Evolutionary conservation across 2,329 filamentous ascomycete species (phyloP), one percentile per base, ranked within the genome.

Genomic region (Colletotrichum sp.): DNA sequence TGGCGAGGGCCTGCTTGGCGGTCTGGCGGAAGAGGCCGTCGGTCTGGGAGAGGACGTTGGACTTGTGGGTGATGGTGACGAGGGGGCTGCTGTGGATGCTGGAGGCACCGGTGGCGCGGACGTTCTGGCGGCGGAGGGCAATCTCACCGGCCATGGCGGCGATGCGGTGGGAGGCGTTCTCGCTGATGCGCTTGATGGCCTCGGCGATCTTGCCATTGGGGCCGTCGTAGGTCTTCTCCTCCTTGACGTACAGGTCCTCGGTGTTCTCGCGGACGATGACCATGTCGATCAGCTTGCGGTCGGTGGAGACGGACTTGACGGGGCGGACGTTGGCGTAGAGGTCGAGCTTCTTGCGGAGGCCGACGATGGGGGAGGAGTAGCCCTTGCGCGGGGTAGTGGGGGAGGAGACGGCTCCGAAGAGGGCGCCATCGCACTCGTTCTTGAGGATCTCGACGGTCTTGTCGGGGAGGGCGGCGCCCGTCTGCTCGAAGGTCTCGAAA

Each of bases 231-330:
- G 96, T 98, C 85, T 90, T 93, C 89, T 99, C 97, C 85, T 99
- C 95, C 89, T 99, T 99, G 81, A 99, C 96, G 87, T 98, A 98
- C 55, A 99, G 91, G 85, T 99, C 97, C 88, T 99, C 97, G 36
- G 97, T 99, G 89, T 99, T 99, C 88, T 99, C 97, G 79, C 97
- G 95, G 71, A 99, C 97, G 82, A 99, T 99, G 82, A 99, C 97
- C 85, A 99, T 94, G 87, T 99, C 97, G 82, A 98, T 96, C 78
- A 94, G 94, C 81, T 89, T 90, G 62, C 86, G 80, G 71, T 92
- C 90, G 39, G 92, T 94, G 78, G 89, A 83, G 78, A 95, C 92
- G 62, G 94, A 94, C 89, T 98, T 98, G 85, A 99, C 97, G 70
- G 96, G 96, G 49, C 97, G 95, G 67, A 99, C 96, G 85, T 99